A percentile compares a stretch with the other conserved stretches of the same genome.
phyloP scores from a whole-genome alignment of 108 stramenopile species.

The Mayamaea pseudoterrestris region DNA sequence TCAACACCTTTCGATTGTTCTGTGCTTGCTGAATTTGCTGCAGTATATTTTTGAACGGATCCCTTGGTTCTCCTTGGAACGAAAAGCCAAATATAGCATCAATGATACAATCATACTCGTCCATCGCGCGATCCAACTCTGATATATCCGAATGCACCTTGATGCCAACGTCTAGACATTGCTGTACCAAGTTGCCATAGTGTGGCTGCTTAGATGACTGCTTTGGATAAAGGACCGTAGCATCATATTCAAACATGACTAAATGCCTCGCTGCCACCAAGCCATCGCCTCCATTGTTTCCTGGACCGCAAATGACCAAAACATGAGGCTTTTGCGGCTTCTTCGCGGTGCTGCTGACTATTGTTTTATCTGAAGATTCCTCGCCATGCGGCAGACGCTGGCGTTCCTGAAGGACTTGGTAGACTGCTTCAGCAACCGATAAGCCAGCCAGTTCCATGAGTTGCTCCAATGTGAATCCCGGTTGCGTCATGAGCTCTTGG shows the following conservation, averaged over 20 bases:
- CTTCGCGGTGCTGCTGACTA: slow-evolving; percentile 2
- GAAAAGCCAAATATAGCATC: slow-evolving; percentile 98
- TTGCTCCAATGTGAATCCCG: slow-evolving; percentile 91
- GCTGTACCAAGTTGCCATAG: slow-evolving; percentile 75
- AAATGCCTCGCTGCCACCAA: slow-evolving; percentile 97
- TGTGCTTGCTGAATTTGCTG: slow-evolving; percentile 31
- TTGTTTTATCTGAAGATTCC: slow-evolving; percentile 1
- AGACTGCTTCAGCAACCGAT: slow-evolving; percentile 84
- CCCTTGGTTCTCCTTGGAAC: slow-evolving; percentile 72
- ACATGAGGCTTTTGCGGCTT: slow-evolving; percentile 23
- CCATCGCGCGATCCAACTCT: not conserved
- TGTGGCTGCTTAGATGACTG: slow-evolving; percentile 31
- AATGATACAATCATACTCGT: slow-evolving; percentile 42
- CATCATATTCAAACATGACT: slow-evolving; percentile 77
- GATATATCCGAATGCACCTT: slow-evolving; percentile 53
- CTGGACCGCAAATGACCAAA: slow-evolving; percentile 81
- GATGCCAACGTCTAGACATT: slow-evolving; percentile 76
- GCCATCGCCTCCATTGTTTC: slow-evolving; percentile 99
- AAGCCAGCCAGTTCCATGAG: slow-evolving; percentile 99
- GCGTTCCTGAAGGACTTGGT: slow-evolving; percentile 23
- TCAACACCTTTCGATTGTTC: slow-evolving; percentile 12
- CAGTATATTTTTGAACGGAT: slow-evolving; percentile 84
- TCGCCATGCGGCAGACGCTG: not conserved
- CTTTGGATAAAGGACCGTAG: slow-evolving; percentile 87
- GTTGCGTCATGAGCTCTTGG: slow-evolving; percentile 85